Evolutionary conservation across 371 early-diverging fungal species (phyloP), one percentile per base, ranked within the genome.

Genomic region (Umbelopsis sp.): DNA sequence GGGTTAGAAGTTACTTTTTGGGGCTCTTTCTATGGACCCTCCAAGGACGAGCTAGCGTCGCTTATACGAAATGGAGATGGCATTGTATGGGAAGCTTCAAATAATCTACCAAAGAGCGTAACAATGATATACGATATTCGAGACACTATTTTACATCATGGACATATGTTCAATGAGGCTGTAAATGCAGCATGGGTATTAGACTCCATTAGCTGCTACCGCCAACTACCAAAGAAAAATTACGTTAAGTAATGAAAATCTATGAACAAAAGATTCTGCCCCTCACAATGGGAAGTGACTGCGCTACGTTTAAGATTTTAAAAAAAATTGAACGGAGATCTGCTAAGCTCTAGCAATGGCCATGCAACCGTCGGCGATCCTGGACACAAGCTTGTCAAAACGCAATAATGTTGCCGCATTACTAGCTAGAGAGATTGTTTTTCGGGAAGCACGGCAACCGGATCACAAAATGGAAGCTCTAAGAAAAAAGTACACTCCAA

Each of bases 151-250:
- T 12, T n/a, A 8, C 11, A 11, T 18, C 12, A 29, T 29, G 22
- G 22, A 12, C 12, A 57, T 32, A 14, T 25, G 25, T 18, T 11
- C 35, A 32, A 35, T 35, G 32, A 35, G 18, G 35, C 12, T 3
- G 12, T 97, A 69, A 99, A 93, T 63, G 92, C 87, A 5, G 93
- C 91, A 71, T 95, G 98, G 50, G 98, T 87, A 57, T 96, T 96
- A 12, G 96, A 97, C 74, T 97, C 96, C 89, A 99, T 90, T 69
- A 96, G 75, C 73, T 91, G 93, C 98, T 98, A 98, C 70, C 29
- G 48, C 7, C 48, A 48, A 18, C 16, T 48, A 48, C 48, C 48
- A 48, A 48, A 10, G 41, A 12, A 10, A 41, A 41, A 41, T 7
- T 41, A 10, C 12, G 38, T 38, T 22, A 22, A 22, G 22, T 10